Conservation (phyloP, 306 rosid species). For the Dryas octopetala region DNA sequence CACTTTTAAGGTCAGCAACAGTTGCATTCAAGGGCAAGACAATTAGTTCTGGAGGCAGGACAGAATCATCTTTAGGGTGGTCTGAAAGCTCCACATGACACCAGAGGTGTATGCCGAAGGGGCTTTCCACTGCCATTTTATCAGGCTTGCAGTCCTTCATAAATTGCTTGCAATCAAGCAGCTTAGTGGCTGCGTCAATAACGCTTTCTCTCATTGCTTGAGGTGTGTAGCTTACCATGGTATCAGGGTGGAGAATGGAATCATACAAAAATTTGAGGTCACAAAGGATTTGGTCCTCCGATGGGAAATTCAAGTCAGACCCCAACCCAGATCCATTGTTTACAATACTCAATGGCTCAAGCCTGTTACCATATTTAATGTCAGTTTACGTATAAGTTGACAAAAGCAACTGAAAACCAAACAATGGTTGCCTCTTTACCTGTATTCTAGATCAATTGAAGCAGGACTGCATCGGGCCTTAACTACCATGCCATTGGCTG, state of each 20-base stretch:
- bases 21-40: slow-evolving; percentile 59
- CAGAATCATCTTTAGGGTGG: slow-evolving; percentile 46
- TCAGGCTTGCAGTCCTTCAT: slow-evolving; percentile 54
- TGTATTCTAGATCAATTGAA: slow-evolving; percentile 52
- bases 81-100: slow-evolving; percentile 64
- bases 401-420: neutral
- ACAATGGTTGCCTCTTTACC: slow-evolving; percentile 30
- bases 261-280: slow-evolving; percentile 50
- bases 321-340: slow-evolving; percentile 19
- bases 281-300: slow-evolving; percentile 42
- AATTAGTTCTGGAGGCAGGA: slow-evolving; percentile 60
- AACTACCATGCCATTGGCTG: slow-evolving; percentile 48
- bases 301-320: slow-evolving; percentile 35
- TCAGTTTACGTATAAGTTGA: neutral
- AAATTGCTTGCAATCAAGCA: slow-evolving; percentile 76
- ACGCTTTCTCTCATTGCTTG: slow-evolving; percentile 31
- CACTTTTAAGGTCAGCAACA: slow-evolving; percentile 45
- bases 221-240: slow-evolving; percentile 40
- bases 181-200: slow-evolving; percentile 58
- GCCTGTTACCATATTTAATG: slow-evolving; percentile 34
- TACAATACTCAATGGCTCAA: slow-evolving; percentile 28
- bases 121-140: slow-evolving; percentile 2
- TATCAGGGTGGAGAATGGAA: slow-evolving; percentile 57
- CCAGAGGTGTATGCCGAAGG: slow-evolving; percentile 45
- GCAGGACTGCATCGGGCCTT: slow-evolving; percentile 43